Conservation (phyloP, 345 rosid species). For the Lepidium africanum region DNA sequence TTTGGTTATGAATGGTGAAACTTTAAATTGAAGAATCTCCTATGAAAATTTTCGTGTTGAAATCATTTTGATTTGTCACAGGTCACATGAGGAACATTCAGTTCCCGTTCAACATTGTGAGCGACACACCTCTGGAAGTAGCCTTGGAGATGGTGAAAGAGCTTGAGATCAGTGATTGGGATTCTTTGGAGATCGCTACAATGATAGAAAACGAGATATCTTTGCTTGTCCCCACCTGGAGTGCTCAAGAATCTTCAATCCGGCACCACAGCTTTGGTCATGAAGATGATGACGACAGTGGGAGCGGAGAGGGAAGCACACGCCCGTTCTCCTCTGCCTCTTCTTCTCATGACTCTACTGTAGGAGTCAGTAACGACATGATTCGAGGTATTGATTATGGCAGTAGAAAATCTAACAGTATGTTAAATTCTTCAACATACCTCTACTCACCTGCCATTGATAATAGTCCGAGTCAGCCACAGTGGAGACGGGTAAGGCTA, state of each 20-base stretch:
- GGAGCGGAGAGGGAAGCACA: neutral
- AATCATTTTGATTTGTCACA: constrained; percentile 22
- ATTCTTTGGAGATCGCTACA: constrained; percentile 60
- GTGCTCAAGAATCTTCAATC: constrained; percentile 27
- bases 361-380: neutral
- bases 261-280: constrained; percentile 12
- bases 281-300: constrained; percentile 39
- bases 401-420: constrained; percentile 46
- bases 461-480: constrained; percentile 18
- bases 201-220: constrained; percentile 79
- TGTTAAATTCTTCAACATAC: constrained; percentile 33
- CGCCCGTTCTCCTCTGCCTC: constrained; percentile 41
- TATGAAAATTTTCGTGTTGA: neutral
- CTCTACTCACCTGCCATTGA: constrained; percentile 16
- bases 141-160: constrained; percentile 87
- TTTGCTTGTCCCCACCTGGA: constrained; percentile 63
- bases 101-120: constrained; percentile 66
- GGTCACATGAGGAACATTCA: constrained; percentile 73
- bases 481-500: constrained; percentile 22
- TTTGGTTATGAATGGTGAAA: neutral
- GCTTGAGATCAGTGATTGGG: constrained; percentile 67
- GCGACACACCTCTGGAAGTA: constrained; percentile 71
- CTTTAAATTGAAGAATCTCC: neutral
- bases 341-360: constrained; percentile 48
- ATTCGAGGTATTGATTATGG: constrained; percentile 23